Base-by-base conservation (phyloP, 768 basidiomycete species). In the Lactifluus hygrophoroides region DNA sequence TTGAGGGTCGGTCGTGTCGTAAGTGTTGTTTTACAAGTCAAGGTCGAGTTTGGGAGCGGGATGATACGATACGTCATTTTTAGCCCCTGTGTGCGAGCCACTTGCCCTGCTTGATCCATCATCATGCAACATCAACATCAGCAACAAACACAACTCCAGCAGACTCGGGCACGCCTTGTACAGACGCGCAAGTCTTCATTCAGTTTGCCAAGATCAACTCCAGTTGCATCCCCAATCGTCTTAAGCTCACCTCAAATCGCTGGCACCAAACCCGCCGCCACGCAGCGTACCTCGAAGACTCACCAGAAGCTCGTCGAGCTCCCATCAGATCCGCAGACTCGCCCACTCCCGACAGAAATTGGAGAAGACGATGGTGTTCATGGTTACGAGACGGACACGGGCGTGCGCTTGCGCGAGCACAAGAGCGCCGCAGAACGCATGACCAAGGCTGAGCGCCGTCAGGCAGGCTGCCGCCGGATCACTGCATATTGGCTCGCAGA, bases 401-500 rank as follows among this genome's bases (percentile, higher is more conserved):
- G 90, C 34, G 58, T 59, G 38, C 57, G 46, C 42, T 37, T 59
- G 53, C 53, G 47, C 42, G 58, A 93, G 66, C 81, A 87, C 66
- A 88, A 95, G 72, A 91, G 84, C 62, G 81, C 82, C 61, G 90
- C 85, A 8, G 94, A 97, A 70, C 79, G 88, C 56, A 94, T 96
- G 93, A 83, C 73, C 63, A 95, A 92, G 71, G 80, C 80, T 38
- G 87, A 95, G 72, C 74, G 94, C 54, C 81, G 93, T 66, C 79
- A 84, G 58, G 87, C 86, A 11, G 88, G 90, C 1, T 86, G 82
- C 69, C 85, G 83, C 58, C 78, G 93, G 30, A 80, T 95, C 54
- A 93, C 94, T 0, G 92, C 91, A 3, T 97, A 94, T 69, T 94
- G 88, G 63, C 77, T 93, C 6, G 89, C 90, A 7, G 92, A 94